Evolutionary conservation across 257 asterid genomes (phyloP), one percentile per base, ranked within the genome.

Genomic region (Echites panduratus): DNA sequence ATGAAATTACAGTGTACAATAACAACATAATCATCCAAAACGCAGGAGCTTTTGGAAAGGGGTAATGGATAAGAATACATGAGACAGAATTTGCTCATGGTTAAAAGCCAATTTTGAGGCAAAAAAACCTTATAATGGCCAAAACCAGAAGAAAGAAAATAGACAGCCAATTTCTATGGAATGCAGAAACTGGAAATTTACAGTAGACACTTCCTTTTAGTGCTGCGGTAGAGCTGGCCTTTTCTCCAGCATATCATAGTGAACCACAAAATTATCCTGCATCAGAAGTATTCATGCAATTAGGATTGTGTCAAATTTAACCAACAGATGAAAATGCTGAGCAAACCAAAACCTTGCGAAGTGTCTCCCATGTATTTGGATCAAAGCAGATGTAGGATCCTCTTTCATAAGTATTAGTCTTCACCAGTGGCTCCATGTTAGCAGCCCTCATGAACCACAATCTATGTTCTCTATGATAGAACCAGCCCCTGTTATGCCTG

Each of bases 301-400:
- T 48, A 27, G 14, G 32, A 64, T 71, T 22, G 16, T 26, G 17
- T 16, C 19, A 45, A 26, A 29, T 12, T 32, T 38, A 32, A 35
- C 45, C 58, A 22, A 32, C 35, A 56, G 3, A 43, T 24, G 32
- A 20, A 22, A 52, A 17, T n/a, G 47, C 64, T 13, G 32, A 14
- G n/a, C n/a, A 19, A 75, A 77, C 56, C 44, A 82, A 43, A 63
- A 95, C 99, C 98, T 95, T 95, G 80, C 96, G 96, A 68, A 92
- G 77, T 29, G 97, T 95, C 80, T 95, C 98, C 99, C 99, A 95
- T 70, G 96, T 87, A 84, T 87, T 92, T 41, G 99, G 98, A 84
- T 95, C 99, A 77, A 95, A 92, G 79, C 88, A 86, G 77, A 90
- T 87, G 75, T 89, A 95, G 65, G 98, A 89, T 41, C 96, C 98